phyloP scores from a whole-genome alignment of 192 early-diverging fungal species.

The Gryganskiella cystojenkinii region DNA sequence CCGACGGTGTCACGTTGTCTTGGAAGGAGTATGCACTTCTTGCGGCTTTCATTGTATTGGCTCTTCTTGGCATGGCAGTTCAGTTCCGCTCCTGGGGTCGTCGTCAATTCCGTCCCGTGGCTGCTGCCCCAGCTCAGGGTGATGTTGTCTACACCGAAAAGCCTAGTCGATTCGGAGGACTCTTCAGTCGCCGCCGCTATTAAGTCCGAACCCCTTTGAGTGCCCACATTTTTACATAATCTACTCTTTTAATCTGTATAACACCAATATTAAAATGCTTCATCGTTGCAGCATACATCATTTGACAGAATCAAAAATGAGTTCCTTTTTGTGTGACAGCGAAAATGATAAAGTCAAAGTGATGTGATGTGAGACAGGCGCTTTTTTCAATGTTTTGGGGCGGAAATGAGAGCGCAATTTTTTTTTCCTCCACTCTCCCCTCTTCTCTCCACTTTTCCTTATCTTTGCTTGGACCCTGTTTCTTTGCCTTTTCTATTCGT shows the following conservation, averaged over 20 bases:
- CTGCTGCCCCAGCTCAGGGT: background rate
- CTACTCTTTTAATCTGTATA: too few relatives aligned
- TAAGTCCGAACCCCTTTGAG: too few relatives aligned
- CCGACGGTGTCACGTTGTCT: constrained; percentile 4
- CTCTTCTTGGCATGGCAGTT: constrained; percentile 41
- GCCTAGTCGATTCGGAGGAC: constrained; percentile 27
- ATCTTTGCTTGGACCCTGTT: background rate
- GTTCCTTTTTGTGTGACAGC: too few relatives aligned
- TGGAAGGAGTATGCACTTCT: constrained; percentile 35
- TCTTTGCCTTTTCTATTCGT: background rate
- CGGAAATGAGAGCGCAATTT: background rate
- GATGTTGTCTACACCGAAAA: constrained; percentile 38
- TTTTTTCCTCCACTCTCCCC: background rate
- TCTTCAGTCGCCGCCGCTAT: constrained; percentile 27
- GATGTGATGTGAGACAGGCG: too few relatives aligned
- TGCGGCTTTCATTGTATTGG: constrained; percentile 29
- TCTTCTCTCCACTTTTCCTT: background rate
- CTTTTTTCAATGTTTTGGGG: too few relatives aligned
- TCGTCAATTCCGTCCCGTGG: constrained; percentile 33
- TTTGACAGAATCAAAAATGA: too few relatives aligned
- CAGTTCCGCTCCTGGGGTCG: constrained; percentile 44
- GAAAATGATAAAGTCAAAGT: too few relatives aligned
- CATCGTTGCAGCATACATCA: too few relatives aligned
- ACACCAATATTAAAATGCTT: too few relatives aligned
- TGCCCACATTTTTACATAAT: too few relatives aligned